Conservation (phyloP, 805 yeast species). For the Barnettozyma botsteinii region DNA sequence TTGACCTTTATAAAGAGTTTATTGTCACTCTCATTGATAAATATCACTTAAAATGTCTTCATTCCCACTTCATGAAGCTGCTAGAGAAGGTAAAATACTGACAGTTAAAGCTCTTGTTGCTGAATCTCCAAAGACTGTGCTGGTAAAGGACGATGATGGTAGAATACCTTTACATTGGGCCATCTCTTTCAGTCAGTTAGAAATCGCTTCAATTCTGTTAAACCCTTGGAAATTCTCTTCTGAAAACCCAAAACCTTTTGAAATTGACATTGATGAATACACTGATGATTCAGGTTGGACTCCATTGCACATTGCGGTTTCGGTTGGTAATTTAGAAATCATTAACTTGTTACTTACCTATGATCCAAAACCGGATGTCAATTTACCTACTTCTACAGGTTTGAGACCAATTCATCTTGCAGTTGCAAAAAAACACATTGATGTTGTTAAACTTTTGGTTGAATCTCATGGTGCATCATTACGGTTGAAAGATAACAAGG, state of each 20-base stretch:
- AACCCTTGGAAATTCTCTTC: conserved; percentile 28
- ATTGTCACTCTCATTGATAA: too few species aligned
- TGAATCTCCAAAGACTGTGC: conserved; percentile 40
- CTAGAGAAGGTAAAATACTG: conserved; percentile 50
- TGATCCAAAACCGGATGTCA: conserved; percentile 52
- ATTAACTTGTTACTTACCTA: conserved; percentile 44
- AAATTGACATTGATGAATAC: conserved; percentile 60
- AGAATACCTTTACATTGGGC: conserved; percentile 91
- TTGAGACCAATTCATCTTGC: conserved; percentile 75
- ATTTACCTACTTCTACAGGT: conserved; percentile 60
- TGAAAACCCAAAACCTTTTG: conserved; percentile 17
- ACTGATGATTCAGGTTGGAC: conserved; percentile 84
- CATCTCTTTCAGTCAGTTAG: conserved; percentile 51
- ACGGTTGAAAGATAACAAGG: conserved; percentile 59
- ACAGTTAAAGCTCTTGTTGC: conserved; percentile 45
- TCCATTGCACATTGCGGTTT: conserved; percentile 75
- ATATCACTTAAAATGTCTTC: neutral
- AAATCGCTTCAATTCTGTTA: conserved; percentile 43
- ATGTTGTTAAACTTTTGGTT: conserved; percentile 49
- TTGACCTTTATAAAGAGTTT: too few species aligned
- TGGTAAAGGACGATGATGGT: conserved; percentile 59
- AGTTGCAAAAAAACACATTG: conserved; percentile 57
- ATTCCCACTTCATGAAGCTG: conserved; percentile 52
- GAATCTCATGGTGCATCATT: conserved; percentile 47
- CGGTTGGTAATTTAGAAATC: conserved; percentile 59